These are phyloP conservation scores for Amphirosellinia nigrospora DNA, from an alignment of 495 filamentous ascomycete genomes.

Conservation along the genomic window DNA sequence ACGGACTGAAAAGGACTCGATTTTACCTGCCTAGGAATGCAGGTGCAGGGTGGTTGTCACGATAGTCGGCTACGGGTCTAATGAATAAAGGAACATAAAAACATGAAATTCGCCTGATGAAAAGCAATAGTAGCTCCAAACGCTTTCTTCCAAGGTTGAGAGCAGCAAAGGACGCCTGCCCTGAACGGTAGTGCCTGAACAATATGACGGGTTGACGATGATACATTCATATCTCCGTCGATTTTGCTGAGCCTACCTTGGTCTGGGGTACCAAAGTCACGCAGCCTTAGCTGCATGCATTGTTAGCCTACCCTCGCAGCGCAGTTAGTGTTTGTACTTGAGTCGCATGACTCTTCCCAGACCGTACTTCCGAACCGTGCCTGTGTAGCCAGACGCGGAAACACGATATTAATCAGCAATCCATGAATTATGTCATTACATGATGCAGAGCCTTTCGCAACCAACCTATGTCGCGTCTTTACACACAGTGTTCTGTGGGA, in stretches of 20 bases:
- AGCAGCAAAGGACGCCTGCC: no score
- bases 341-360: no score
- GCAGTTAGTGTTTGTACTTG: no score
- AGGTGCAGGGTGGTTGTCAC: neutral
- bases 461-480: neutral
- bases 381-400: neutral
- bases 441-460: neutral
- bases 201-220: no score
- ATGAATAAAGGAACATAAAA: conserved; percentile 20
- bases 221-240: no score
- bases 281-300: no score
- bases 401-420: neutral
- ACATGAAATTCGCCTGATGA: neutral
- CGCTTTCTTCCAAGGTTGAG: no score
- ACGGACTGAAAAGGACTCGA: conserved; percentile 7
- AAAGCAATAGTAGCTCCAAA: no score
- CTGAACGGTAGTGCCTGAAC: no score
- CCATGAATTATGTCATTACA: neutral
- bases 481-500: neutral
- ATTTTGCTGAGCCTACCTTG: no score
- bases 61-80: conserved; percentile 17
- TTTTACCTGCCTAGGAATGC: conserved; percentile 5
- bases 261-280: no score
- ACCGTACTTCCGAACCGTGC: neutral
- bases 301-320: no score